phyloP scores from a whole-genome alignment of 2,329 filamentous ascomycete species.

The Paraphoma chrysanthemicola region DNA sequence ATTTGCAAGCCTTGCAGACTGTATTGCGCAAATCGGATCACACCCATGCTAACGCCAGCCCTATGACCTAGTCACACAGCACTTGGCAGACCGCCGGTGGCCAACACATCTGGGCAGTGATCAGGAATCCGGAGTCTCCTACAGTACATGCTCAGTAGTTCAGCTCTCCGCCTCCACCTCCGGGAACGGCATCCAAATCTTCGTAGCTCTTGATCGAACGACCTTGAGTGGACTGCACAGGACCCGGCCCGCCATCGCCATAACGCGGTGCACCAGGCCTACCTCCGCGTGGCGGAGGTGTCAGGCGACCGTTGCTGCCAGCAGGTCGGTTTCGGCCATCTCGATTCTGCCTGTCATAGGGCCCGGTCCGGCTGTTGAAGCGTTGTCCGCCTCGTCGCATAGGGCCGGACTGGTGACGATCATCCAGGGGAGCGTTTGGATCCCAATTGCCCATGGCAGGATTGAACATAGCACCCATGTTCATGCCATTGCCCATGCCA shows the following conservation, averaged over 20 bases:
- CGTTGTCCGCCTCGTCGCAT: slow-evolving; percentile 51
- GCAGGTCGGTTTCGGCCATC: slow-evolving; percentile 55
- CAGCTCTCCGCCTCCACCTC: slow-evolving; percentile 75
- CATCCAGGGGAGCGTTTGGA: slow-evolving; percentile 51
- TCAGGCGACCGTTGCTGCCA: slow-evolving; percentile 57
- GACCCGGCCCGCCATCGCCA: slow-evolving; percentile 78
- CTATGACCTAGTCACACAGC: slow-evolving; percentile 14
- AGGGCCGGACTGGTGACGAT: slow-evolving; percentile 49
- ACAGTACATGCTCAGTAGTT: slow-evolving; percentile 70
- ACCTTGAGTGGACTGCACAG: slow-evolving; percentile 89
- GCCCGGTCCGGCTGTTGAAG: slow-evolving; percentile 49
- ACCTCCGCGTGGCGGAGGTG: slow-evolving; percentile 58
- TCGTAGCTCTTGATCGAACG: slow-evolving; percentile 96
- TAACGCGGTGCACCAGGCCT: slow-evolving; percentile 67
- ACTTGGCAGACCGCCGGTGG: slow-evolving; percentile 1
- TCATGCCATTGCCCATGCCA: slow-evolving; percentile 51
- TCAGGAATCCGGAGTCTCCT: neutral
- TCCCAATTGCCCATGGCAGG: slow-evolving; percentile 63
- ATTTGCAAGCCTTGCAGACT: neutral
- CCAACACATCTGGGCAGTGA: neutral
- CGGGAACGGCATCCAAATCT: slow-evolving; percentile 81
- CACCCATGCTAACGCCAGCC: slow-evolving; percentile 23
- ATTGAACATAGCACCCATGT: slow-evolving; percentile 58
- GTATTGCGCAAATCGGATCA: slow-evolving; percentile 17
- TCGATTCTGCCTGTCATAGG: slow-evolving; percentile 50